Evolutionary conservation across 768 basidiomycete species (phyloP).

Genomic region (Xanthoconium stramineum): DNA sequence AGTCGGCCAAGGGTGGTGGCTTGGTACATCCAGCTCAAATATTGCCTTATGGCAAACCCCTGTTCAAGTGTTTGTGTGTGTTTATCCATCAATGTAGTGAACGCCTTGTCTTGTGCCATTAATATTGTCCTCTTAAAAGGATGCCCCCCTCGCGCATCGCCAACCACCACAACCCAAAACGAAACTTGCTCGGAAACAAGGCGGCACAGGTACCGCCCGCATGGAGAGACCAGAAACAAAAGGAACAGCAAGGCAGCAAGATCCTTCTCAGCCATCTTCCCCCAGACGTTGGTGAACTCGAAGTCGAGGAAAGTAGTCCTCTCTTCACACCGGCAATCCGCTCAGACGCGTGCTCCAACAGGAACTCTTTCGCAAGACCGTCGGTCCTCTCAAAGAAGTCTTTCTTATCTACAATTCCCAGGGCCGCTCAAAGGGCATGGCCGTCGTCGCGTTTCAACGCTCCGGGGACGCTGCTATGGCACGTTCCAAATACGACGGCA

Average conservation of each 20-base stretch:
- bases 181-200: conserved; percentile 53
- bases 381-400: conserved; percentile 68
- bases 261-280: conserved; percentile 67
- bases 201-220: conserved; percentile 58
- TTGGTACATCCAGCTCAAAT: too few relatives aligned
- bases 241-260: conserved; percentile 49
- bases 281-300: conserved; percentile 62
- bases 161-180: conserved; percentile 52
- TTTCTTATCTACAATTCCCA: conserved; percentile 76
- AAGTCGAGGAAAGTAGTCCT: conserved; percentile 54
- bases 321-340: neutral
- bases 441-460: conserved; percentile 64
- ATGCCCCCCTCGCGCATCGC: conserved; percentile 29
- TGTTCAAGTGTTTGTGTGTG: conserved; percentile 6
- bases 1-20: too few relatives aligned
- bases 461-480: conserved; percentile 61
- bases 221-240: conserved; percentile 49
- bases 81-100: neutral
- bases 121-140: too few relatives aligned
- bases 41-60: neutral
- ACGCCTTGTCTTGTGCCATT: too few relatives aligned
- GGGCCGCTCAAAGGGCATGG: conserved; percentile 78
- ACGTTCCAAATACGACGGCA: conserved; percentile 67
- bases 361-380: conserved; percentile 74
- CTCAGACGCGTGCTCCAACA: conserved; percentile 28